Evolutionary conservation across 257 asterid genomes (phyloP).

Genomic region (Agastache rugosa): DNA sequence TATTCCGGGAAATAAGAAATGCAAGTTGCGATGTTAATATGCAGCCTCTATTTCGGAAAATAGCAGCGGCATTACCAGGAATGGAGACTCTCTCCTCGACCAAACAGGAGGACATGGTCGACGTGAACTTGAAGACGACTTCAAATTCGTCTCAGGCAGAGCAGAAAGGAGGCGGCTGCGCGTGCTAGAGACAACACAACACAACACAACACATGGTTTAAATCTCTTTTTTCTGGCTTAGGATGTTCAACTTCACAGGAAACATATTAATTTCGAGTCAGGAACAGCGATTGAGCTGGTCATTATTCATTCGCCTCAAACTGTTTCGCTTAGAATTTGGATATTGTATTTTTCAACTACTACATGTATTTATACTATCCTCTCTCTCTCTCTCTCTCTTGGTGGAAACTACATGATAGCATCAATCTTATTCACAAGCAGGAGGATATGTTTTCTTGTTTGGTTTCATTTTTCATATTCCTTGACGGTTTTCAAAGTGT

Average conservation of each 20-base stretch:
- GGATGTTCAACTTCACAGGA: conserved; percentile 19
- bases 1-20: neutral
- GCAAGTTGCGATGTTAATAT: conserved; percentile 8
- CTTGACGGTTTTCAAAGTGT: neutral
- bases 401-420: neutral
- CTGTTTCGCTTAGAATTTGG: conserved; percentile 24
- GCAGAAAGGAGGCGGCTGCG: conserved; percentile 90
- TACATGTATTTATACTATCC: conserved; percentile 12
- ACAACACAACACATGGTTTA: too few relatives aligned
- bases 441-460: neutral
- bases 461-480: neutral
- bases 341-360: conserved; percentile 23
- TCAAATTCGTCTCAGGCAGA: conserved; percentile 62
- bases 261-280: conserved; percentile 27
- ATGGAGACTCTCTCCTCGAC: conserved; percentile 84
- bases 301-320: neutral
- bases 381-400: neutral
- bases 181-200: conserved; percentile 64
- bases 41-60: conserved; percentile 90
- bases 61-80: conserved; percentile 85
- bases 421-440: conserved; percentile 3
- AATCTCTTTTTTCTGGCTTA: neutral
- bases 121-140: conserved; percentile 80
- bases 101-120: conserved; percentile 85
- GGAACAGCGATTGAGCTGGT: conserved; percentile 15